Base-by-base conservation (phyloP, 2,329 filamentous ascomycete genomes). In the Plectosphaerella sp. region DNA sequence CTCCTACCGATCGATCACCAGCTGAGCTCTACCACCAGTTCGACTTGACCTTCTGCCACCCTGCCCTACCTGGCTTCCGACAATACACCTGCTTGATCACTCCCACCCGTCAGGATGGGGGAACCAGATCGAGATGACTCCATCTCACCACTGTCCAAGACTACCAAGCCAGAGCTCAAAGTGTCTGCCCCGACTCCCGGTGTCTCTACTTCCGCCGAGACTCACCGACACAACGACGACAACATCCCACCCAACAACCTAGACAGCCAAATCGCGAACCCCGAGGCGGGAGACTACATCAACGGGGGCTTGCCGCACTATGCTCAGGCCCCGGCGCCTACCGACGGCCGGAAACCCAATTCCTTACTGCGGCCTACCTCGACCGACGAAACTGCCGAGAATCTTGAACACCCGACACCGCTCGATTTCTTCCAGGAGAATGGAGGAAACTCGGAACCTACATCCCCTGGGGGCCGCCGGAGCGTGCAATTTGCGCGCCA, bases 401-500 rank as follows among this genome's bases (percentile, higher is more conserved):
- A 47, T 16, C 11, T 43, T 43, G 41, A 43, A 10, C 41, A 43
- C 41, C n/a, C 41, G 10, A 18, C 41, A 18, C n/a, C 41, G 7
- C 16, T 43, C 9, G 41, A 20, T 6, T 36, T 25, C 16, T 24
- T 48, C 22, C 48, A 49, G 33, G 48, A 49, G 2, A 49, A 49
- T 43, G 48, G 48, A 25, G 48, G 39, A 12, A 49, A 49, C 18
- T 43, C 48, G 3, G 48, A 49, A 11, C 37, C 39, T 5, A 43
- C 48, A 11, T 49, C 48, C 3, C 48, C 48, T 22, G 47, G 47
- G 6, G 48, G 48, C 3, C 48, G 48, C 24, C 48, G 48, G 10
- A 93, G 87, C 64, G 89, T 95, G 4, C 89, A 94, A 60, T 94
- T 95, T 64, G 83, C 80, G 3, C 78, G 82, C 28, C 72, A 78